Conservation (phyloP, 2,329 filamentous ascomycete species). For the Ceratocystis eucalypticola region DNA sequence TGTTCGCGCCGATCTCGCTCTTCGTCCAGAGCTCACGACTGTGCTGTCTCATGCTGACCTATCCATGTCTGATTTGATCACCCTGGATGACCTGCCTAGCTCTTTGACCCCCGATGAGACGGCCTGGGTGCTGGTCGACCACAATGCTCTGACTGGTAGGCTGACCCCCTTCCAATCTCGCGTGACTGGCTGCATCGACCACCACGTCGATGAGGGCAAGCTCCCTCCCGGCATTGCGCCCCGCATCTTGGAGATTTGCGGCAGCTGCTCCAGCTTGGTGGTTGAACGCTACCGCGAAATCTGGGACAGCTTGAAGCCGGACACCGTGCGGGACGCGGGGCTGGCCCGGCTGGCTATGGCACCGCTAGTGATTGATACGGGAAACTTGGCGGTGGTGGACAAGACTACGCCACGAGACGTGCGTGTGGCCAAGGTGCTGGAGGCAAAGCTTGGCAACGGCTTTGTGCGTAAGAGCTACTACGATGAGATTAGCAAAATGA, state of each 20-base stretch:
- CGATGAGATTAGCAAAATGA: constrained; percentile 46
- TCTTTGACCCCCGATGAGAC: constrained; percentile 42
- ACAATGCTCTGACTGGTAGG: constrained; percentile 56
- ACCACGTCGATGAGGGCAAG: constrained; percentile 58
- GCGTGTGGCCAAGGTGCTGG: constrained; percentile 44
- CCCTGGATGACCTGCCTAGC: constrained; percentile 36
- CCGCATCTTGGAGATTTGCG: constrained; percentile 50
- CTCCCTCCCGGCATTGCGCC: constrained; percentile 37
- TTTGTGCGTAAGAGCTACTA: constrained; percentile 47
- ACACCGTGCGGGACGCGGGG: constrained; percentile 36
- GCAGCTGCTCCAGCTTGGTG: constrained; percentile 62
- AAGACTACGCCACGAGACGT: constrained; percentile 54
- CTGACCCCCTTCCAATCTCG: constrained; percentile 39
- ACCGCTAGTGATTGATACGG: constrained; percentile 61
- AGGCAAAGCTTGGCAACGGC: constrained; percentile 29
- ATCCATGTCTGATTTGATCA: constrained; percentile 49
- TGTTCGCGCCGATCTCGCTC: constrained; percentile 48
- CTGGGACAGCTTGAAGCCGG: constrained; percentile 35
- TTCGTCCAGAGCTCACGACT: constrained; percentile 60
- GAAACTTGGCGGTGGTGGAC: constrained; percentile 44
- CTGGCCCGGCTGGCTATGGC: constrained; percentile 55
- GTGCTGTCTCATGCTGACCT: constrained; percentile 50
- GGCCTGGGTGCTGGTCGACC: constrained; percentile 60
- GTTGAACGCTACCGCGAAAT: constrained; percentile 41
- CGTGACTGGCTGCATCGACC: constrained; percentile 58